These are phyloP conservation scores for Neurospora cerealis DNA, from an alignment of 495 filamentous ascomycete genomes.

Conservation along the genomic window DNA sequence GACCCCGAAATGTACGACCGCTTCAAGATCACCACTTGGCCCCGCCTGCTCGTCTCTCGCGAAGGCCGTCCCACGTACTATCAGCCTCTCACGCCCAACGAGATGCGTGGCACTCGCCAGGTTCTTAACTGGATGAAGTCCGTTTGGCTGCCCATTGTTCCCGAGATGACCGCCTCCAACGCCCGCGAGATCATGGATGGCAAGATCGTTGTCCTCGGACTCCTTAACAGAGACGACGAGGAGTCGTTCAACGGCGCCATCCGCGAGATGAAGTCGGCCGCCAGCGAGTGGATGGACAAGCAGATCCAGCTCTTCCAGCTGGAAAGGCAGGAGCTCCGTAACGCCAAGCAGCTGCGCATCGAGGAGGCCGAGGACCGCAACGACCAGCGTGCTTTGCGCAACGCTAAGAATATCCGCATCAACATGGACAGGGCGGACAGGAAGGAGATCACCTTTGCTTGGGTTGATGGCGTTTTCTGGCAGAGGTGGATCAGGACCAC, in stretches of 20 bases:
- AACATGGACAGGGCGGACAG: conserved; percentile 77
- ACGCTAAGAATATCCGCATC: conserved; percentile 87
- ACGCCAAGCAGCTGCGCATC: conserved; percentile 87
- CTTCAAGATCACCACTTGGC: conserved; percentile 95
- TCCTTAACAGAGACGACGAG: conserved; percentile 68
- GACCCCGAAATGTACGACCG: conserved; percentile 59
- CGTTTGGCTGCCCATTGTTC: conserved; percentile 96
- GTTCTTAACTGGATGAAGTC: conserved; percentile 88
- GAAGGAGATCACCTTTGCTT: conserved; percentile 92
- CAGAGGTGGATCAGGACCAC: conserved; percentile 91
- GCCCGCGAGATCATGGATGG: conserved; percentile 90
- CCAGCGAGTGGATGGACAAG: conserved; percentile 96
- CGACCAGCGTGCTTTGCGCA: conserved; percentile 74
- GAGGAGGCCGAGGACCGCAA: conserved; percentile 92
- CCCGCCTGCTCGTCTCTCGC: conserved; percentile 76
- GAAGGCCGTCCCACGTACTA: conserved; percentile 87
- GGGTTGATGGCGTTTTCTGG: conserved; percentile 97
- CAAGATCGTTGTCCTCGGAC: conserved; percentile 83
- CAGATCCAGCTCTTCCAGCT: conserved; percentile 79
- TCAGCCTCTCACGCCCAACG: conserved; percentile 66
- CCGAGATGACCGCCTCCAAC: conserved; percentile 85
- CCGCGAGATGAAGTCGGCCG: conserved; percentile 90
- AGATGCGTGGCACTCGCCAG: conserved; percentile 78
- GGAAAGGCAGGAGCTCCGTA: conserved; percentile 83
- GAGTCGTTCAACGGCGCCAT: conserved; percentile 70